phyloP scores from a whole-genome alignment of 257 asterid genomes.

The Solanum lycopersicoides region DNA sequence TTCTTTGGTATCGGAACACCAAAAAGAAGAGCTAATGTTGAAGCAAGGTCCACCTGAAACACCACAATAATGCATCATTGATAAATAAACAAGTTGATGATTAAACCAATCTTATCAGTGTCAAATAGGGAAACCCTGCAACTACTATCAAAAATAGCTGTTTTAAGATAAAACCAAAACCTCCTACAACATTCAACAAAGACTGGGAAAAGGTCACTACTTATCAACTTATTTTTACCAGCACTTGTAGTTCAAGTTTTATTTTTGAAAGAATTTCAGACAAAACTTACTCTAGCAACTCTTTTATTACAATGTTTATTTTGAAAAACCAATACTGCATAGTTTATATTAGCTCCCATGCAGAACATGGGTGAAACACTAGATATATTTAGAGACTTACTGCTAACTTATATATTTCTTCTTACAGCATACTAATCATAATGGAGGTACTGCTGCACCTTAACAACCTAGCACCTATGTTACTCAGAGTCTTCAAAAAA shows the following conservation, averaged over 20 bases:
- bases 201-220: not conserved
- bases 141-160: not conserved
- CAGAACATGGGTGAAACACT: not conserved
- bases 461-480: not conserved
- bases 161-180: not conserved
- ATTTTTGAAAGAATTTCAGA: not conserved
- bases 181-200: not conserved
- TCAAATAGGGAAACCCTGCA: not conserved
- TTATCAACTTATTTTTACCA: not conserved
- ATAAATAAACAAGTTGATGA: not conserved
- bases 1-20: conserved; percentile 90
- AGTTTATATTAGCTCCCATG: not conserved
- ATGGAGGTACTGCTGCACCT: not conserved
- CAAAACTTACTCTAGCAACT: not conserved
- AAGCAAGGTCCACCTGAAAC: conserved; percentile 72
- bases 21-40: conserved; percentile 81
- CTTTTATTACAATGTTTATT: not conserved
- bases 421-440: not conserved
- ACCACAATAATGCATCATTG: not conserved
- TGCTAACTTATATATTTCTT: not conserved
- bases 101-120: not conserved
- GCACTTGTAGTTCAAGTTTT: not conserved
- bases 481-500: not conserved
- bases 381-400: not conserved
- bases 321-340: not conserved